Evolutionary conservation across 2,329 filamentous ascomycete species (phyloP), one percentile per base, ranked within the genome.

Genomic region (Ascochyta lentis): DNA sequence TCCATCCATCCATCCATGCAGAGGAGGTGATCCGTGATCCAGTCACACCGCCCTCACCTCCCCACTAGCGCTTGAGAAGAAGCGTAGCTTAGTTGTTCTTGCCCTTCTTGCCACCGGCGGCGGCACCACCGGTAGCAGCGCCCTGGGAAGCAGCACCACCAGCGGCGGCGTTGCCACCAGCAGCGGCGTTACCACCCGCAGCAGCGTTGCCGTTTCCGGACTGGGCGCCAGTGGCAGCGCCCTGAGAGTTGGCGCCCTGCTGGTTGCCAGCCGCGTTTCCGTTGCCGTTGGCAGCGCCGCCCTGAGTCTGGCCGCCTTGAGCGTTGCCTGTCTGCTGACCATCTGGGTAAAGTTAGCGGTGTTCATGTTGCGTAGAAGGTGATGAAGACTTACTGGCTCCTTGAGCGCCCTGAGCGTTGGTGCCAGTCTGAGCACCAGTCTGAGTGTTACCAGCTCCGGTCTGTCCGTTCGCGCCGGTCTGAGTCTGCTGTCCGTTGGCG

Each of bases 21-120:
- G 22, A 39, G 19, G 27, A 34, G 23, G 50, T 50, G 46, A 58
- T 58, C 46, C 55, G 50, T 58, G 55, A 50, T n/a, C 55, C 46
- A 49, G 56, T 51, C 54, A 57, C 54, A 57, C 22, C 44, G 54
- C 55, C 31, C 33, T 54, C 55, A 54, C 46, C 51, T 40, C 42
- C 43, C 41, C 24, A 34, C 45, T 31, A 45, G 35, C 29, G 33
- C 46, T 33, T 34, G 12, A 22, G 13, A 8, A 42, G 34, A 45
- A 15, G 37, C 29, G 41, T 41, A 57, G 37, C 29, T 45, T 41
- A 57, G 54, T 56, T 56, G 47, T 46, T 43, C 12, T 38, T 31
- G 8, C 26, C 49, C 23, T 29, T 27, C 34, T 54, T 53, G 50
- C 43, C 41, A 31, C 40, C 49, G 3, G 39, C 29, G 33, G 52